Evolutionary conservation across 2,329 filamentous ascomycete genomes (phyloP).

Genomic region (Cladosporium sp.): DNA sequence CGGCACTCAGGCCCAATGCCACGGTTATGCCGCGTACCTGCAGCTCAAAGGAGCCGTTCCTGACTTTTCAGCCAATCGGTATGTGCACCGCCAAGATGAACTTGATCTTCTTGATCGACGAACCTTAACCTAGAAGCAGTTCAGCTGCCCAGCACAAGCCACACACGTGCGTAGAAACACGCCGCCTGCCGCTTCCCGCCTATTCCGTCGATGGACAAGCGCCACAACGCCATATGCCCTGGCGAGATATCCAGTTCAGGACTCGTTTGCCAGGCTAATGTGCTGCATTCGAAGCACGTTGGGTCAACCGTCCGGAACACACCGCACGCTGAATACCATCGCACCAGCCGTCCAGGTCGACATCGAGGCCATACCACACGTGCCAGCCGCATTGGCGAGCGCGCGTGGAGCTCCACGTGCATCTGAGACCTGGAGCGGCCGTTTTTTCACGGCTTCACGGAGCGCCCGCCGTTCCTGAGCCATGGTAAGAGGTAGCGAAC

Average conservation of each 20-base stretch:
- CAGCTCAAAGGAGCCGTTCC: not conserved
- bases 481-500: not conserved
- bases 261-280: not conserved
- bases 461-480: not conserved
- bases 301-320: not conserved
- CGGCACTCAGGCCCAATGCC: slow-evolving; percentile 2
- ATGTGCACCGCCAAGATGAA: not conserved
- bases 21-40: slow-evolving; percentile 4
- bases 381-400: not conserved
- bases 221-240: not conserved
- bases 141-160: not conserved
- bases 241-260: not conserved
- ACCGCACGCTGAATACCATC: not conserved
- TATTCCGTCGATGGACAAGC: not conserved
- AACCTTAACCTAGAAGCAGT: not conserved
- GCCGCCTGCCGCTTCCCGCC: not conserved
- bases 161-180: not conserved
- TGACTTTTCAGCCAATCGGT: not conserved
- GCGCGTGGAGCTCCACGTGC: not conserved
- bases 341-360: not conserved
- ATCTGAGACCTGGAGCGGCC: not conserved
- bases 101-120: not conserved
- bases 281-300: not conserved
- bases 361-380: not conserved
- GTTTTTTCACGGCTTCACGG: not conserved